Percentiles rank a stretch among this genome's conserved stretches.
Evolutionary conservation across 164 flowering plant species (phyloP).

Genomic region (Annona cherimola): DNA sequence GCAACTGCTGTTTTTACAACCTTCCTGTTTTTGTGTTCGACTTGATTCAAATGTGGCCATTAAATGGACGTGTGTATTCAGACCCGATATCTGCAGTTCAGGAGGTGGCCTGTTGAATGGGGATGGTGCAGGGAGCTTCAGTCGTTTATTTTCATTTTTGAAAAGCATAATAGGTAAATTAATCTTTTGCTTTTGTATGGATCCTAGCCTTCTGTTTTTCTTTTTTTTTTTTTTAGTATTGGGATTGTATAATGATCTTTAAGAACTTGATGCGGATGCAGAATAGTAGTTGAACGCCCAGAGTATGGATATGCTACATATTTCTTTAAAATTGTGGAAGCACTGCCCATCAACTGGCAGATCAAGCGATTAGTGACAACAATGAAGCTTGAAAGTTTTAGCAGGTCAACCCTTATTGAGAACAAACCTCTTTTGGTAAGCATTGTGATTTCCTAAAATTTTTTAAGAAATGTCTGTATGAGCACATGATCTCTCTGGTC

Average conservation of each 20-base stretch:
- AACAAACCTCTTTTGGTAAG: conserved; percentile 68
- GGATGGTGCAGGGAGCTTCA: conserved; percentile 96
- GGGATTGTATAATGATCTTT: conserved; percentile 2
- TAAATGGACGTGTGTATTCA: conserved; percentile 13
- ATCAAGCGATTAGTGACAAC: conserved; percentile 67
- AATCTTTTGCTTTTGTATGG: conserved; percentile 3
- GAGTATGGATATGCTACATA: conserved; percentile 99
- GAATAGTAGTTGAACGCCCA: conserved; percentile 92
- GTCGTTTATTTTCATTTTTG: conserved; percentile 87
- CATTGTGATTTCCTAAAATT: background rate
- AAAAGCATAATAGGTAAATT: conserved; percentile 77
- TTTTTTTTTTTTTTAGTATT: background rate
- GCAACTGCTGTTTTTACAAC: no score
- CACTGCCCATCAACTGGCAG: conserved; percentile 74
- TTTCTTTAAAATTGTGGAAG: conserved; percentile 73
- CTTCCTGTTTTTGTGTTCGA: no score
- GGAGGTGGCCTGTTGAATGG: conserved; percentile 96
- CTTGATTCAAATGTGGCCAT: background rate
- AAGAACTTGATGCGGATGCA: conserved; percentile 28
- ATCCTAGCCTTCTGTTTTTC: background rate
- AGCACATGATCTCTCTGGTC: no score
- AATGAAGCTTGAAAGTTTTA: conserved; percentile 75
- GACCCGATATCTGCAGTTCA: conserved; percentile 63
- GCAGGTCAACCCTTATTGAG: conserved; percentile 67
- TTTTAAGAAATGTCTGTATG: no score